phyloP scores from a whole-genome alignment of 2,329 filamentous ascomycete species.

The Stagonosporopsis tanaceti region DNA sequence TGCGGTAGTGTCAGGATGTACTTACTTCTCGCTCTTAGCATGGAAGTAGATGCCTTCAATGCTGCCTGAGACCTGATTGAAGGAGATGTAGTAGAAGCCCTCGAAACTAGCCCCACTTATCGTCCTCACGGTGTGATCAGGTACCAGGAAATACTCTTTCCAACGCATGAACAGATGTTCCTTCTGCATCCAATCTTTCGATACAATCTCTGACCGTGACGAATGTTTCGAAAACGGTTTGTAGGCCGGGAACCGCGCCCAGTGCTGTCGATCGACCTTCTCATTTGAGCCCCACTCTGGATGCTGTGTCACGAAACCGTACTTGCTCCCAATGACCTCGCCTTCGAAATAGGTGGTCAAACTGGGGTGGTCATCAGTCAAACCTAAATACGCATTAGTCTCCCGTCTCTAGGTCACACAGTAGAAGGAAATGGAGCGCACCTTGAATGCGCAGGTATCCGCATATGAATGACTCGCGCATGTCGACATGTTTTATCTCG shows the following conservation, averaged over 20 bases:
- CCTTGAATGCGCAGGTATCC: conserved; percentile 96
- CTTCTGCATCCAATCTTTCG: conserved; percentile 75
- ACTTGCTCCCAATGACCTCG: conserved; percentile 94
- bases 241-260: conserved; percentile 89
- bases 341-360: conserved; percentile 98
- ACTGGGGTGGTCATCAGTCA: conserved; percentile 96
- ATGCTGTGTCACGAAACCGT: conserved; percentile 91
- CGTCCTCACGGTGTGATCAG: conserved; percentile 88
- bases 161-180: conserved; percentile 98
- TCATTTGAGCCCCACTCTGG: conserved; percentile 90
- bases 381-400: conserved; percentile 62
- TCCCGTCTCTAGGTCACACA: not conserved
- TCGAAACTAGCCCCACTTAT: conserved; percentile 97
- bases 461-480: conserved; percentile 92
- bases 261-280: conserved; percentile 91
- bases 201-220: conserved; percentile 65
- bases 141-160: conserved; percentile 98
- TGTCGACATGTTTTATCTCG: conserved; percentile 94
- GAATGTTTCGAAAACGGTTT: conserved; percentile 74
- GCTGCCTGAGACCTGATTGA: conserved; percentile 86
- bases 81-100: conserved; percentile 99
- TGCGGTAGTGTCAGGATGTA: conserved; percentile 25
- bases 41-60: conserved; percentile 98
- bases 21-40: conserved; percentile 95
- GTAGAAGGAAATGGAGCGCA: conserved; percentile 49